A percentile compares a stretch with the other conserved stretches of the same genome.
phyloP scores from a whole-genome alignment of 495 filamentous ascomycete genomes.

The Penicillium ochrochloron region DNA sequence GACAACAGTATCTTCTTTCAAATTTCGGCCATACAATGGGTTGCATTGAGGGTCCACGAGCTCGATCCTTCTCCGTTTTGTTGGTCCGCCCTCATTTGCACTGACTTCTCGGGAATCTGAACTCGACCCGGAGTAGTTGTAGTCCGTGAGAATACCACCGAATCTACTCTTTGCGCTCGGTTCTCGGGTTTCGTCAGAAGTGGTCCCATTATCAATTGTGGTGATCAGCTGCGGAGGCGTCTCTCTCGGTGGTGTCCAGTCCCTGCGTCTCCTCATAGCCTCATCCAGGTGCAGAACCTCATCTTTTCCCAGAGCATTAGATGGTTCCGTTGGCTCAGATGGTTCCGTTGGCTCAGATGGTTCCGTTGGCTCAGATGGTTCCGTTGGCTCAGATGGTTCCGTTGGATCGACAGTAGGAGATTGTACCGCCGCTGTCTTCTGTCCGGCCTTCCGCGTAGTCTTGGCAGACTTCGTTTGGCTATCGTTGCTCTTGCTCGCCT shows the following conservation, averaged over 20 bases:
- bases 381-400: constrained; percentile 7
- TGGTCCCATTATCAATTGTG: constrained; percentile 19
- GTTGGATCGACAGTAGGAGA: background rate
- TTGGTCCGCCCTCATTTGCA: constrained; percentile 33
- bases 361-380: too few relatives aligned
- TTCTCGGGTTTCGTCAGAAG: background rate
- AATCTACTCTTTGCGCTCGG: constrained; percentile 18
- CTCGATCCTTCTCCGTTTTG: constrained; percentile 51
- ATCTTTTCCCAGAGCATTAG: constrained; percentile 26
- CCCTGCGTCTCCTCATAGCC: constrained; percentile 42
- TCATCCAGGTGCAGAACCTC: constrained; percentile 39
- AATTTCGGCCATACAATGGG: constrained; percentile 19
- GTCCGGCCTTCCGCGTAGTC: constrained; percentile 19
- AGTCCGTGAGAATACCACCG: constrained; percentile 38
- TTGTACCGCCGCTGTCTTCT: constrained; percentile 17
- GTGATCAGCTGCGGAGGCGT: constrained; percentile 12
- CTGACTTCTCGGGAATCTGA: constrained; percentile 18
- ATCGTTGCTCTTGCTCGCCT: constrained; percentile 29
- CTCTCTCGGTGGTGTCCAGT: constrained; percentile 52
- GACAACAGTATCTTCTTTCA: constrained; percentile 15
- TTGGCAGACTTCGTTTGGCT: constrained; percentile 22
- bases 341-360: too few relatives aligned
- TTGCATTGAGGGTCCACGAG: constrained; percentile 38
- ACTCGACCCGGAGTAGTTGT: constrained; percentile 35
- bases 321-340: constrained; percentile 6